Conservation (phyloP, 352 stramenopile genomes). For the Phytophthora macrochlamydospora region DNA sequence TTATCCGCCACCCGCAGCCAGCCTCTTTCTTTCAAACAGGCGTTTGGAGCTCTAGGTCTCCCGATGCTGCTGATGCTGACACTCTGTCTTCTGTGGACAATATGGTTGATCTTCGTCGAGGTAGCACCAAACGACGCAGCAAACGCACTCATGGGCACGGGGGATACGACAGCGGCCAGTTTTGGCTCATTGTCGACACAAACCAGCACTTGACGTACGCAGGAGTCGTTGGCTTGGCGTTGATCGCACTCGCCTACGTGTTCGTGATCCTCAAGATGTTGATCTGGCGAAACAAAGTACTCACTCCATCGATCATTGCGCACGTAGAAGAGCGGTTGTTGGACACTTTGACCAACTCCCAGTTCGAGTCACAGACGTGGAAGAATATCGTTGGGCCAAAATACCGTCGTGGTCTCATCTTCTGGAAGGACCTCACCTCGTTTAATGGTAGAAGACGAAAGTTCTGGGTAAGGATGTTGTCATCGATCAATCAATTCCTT, state of each 20-base stretch:
- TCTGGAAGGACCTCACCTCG: slow-evolving; percentile 21
- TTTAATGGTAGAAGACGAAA: slow-evolving; percentile 28
- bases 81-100: slow-evolving; percentile 18
- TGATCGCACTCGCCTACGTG: slow-evolving; percentile 14
- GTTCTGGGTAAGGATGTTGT: slow-evolving; percentile 17
- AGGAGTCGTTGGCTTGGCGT: not conserved
- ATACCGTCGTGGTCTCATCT: not conserved
- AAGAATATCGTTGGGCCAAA: slow-evolving; percentile 5
- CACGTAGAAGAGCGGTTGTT: slow-evolving; percentile 10
- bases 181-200: slow-evolving; percentile 29
- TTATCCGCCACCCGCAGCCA: not conserved
- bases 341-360: not conserved
- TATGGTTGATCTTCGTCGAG: slow-evolving; percentile 24
- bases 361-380: slow-evolving; percentile 5
- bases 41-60: slow-evolving; percentile 13
- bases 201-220: slow-evolving; percentile 1
- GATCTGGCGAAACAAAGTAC: slow-evolving; percentile 14
- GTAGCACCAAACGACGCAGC: slow-evolving; percentile 24
- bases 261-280: slow-evolving; percentile 23
- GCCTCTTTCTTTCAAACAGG: slow-evolving; percentile 12
- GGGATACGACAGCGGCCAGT: slow-evolving; percentile 27
- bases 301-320: slow-evolving; percentile 1
- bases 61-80: slow-evolving; percentile 11
- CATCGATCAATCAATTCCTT: too few species aligned
- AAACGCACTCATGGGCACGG: slow-evolving; percentile 32